These are phyloP conservation scores for Apium graveolens DNA, from an alignment of 129 eudicot species.

Conservation along the genomic window DNA sequence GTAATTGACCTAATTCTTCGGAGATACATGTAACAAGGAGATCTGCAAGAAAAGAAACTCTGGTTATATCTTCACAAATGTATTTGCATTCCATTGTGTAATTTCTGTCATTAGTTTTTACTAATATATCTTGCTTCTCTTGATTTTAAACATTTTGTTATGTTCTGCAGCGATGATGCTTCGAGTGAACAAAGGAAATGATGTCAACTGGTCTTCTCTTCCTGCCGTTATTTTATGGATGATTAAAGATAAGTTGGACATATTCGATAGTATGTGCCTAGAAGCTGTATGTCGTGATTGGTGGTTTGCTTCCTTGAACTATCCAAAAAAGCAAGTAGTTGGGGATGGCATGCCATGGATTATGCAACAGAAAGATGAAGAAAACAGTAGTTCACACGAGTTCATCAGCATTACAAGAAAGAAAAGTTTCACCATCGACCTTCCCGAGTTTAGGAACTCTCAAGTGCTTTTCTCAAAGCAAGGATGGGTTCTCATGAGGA, in stretches of 20 bases:
- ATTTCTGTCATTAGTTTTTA: neutral
- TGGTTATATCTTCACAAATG: neutral
- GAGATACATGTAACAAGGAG: neutral
- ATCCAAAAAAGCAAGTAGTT: neutral
- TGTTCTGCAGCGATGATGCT: neutral
- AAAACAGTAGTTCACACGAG: neutral
- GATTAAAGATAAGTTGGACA: conserved; percentile 4
- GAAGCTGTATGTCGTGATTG: neutral
- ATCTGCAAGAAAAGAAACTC: neutral
- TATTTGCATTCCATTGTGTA: neutral
- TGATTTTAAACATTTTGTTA: neutral
- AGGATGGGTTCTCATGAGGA: neutral
- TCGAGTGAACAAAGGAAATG: neutral
- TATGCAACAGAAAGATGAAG: neutral
- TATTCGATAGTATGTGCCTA: neutral
- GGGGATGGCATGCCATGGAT: conserved; percentile 9
- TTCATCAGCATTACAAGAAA: conserved; percentile 2
- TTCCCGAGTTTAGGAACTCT: neutral
- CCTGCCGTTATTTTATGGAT: neutral
- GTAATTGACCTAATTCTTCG: no score
- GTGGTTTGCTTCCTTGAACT: neutral
- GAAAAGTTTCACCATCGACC: neutral
- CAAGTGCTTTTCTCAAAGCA: conserved; percentile 7
- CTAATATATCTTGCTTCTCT: neutral
- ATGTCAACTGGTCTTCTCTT: conserved; percentile 4